Evolutionary conservation across 768 basidiomycete genomes (phyloP).

Genomic region (Scleroderma citrinum): DNA sequence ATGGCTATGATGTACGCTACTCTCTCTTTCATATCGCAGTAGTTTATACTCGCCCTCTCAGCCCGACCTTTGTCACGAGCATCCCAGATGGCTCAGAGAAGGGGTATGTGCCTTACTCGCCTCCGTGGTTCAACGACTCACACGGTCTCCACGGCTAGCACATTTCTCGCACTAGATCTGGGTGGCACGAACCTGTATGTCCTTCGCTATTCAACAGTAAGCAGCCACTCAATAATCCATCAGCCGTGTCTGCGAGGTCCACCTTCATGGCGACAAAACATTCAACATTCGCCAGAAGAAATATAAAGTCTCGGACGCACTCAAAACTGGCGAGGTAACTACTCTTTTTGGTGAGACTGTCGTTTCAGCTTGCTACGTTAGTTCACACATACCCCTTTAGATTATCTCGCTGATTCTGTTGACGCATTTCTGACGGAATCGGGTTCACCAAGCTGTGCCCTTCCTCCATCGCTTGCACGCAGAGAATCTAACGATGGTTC

Average conservation of each 20-base stretch:
- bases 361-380: background rate
- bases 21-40: background rate
- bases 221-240: background rate
- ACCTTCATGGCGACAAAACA: conserved; percentile 82
- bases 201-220: background rate
- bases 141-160: conserved; percentile 40
- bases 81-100: conserved; percentile 92
- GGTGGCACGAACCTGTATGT: conserved; percentile 96
- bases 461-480: conserved; percentile 22
- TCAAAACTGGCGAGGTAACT: conserved; percentile 89
- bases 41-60: conserved; percentile 22
- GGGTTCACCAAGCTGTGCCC: conserved; percentile 21
- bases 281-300: conserved; percentile 93
- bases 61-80: conserved; percentile 92
- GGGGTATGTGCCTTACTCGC: conserved; percentile 50
- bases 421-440: conserved; percentile 81
- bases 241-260: conserved; percentile 93
- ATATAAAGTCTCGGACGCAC: conserved; percentile 88
- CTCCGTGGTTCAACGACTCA: conserved; percentile 5
- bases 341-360: conserved; percentile 69
- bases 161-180: conserved; percentile 93
- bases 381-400: conserved; percentile 36
- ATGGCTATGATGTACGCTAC: conserved; percentile 86
- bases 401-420: conserved; percentile 96
- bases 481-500: conserved; percentile 9